Conservation (phyloP, 1,284 basidiomycete genomes). For the Bondarzewia mesenterica region DNA sequence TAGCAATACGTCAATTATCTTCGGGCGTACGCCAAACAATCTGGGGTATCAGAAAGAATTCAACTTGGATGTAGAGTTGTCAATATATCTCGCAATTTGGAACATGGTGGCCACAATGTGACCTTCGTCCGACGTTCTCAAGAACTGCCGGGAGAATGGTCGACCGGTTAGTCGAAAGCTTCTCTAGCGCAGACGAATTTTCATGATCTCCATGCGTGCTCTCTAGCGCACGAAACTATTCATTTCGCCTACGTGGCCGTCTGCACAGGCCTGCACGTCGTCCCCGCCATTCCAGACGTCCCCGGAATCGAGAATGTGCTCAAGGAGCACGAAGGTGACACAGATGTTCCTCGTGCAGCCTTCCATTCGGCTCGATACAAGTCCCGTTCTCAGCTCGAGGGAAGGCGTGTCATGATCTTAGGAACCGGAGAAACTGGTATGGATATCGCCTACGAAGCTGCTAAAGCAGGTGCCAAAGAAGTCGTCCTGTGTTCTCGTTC, state of each 20-base stretch:
- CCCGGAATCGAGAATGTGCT: constrained; percentile 36
- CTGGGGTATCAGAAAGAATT: constrained; percentile 34
- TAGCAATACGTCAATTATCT: constrained; percentile 55
- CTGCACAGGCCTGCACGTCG: constrained; percentile 45
- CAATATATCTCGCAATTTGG: constrained; percentile 23
- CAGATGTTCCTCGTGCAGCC: constrained; percentile 20
- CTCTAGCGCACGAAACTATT: constrained; percentile 12
- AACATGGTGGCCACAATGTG: constrained; percentile 28
- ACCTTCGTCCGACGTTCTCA: constrained; percentile 20
- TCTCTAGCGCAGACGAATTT: neutral
- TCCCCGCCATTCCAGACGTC: constrained; percentile 38
- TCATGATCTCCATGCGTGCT: neutral
- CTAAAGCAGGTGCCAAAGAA: constrained; percentile 46
- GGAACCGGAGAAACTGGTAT: constrained; percentile 63
- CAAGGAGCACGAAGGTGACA: constrained; percentile 11
- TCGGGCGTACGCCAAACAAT: constrained; percentile 39
- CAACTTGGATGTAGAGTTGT: constrained; percentile 38
- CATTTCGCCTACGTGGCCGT: constrained; percentile 32
- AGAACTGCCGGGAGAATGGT: constrained; percentile 19
- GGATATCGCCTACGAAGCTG: constrained; percentile 49
- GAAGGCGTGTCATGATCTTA: constrained; percentile 45
- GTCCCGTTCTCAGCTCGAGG: constrained; percentile 33
- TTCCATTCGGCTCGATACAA: constrained; percentile 52
- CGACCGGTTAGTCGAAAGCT: constrained; percentile 16
- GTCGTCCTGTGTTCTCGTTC: constrained; percentile 48